These are phyloP conservation scores for Boechera stricta DNA, from an alignment of 345 rosid species.

Conservation along the genomic window DNA sequence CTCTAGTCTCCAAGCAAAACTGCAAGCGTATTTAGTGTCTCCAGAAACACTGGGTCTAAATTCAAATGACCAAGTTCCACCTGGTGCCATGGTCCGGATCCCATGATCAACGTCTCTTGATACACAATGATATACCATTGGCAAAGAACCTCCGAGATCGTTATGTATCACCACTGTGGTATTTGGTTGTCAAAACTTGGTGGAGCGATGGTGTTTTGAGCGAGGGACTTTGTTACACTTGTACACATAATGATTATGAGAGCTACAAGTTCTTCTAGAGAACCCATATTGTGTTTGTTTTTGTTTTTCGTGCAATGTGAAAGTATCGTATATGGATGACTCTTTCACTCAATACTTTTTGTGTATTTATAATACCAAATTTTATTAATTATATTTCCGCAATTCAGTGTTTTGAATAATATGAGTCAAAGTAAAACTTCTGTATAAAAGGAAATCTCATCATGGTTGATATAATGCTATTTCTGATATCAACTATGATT, in stretches of 20 bases:
- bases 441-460: neutral
- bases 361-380: constrained; percentile 7
- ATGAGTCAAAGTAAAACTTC: neutral
- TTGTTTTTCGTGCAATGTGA: neutral
- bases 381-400: neutral
- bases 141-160: neutral
- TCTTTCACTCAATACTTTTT: neutral
- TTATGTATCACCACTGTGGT: constrained; percentile 27
- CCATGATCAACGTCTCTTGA: constrained; percentile 20
- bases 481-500: too few species aligned
- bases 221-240: neutral
- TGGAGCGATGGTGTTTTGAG: neutral
- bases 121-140: neutral
- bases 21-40: constrained; percentile 2
- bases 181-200: neutral
- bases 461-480: neutral
- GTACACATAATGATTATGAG: constrained; percentile 4
- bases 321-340: neutral
- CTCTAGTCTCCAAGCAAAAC: neutral
- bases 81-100: neutral
- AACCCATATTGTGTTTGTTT: neutral
- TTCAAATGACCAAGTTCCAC: constrained; percentile 4
- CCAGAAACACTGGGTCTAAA: constrained; percentile 8
- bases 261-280: neutral
- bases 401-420: neutral